These are phyloP conservation scores for Pichia cabralensis DNA, from an alignment of 805 yeast species.

Conservation along the genomic window DNA sequence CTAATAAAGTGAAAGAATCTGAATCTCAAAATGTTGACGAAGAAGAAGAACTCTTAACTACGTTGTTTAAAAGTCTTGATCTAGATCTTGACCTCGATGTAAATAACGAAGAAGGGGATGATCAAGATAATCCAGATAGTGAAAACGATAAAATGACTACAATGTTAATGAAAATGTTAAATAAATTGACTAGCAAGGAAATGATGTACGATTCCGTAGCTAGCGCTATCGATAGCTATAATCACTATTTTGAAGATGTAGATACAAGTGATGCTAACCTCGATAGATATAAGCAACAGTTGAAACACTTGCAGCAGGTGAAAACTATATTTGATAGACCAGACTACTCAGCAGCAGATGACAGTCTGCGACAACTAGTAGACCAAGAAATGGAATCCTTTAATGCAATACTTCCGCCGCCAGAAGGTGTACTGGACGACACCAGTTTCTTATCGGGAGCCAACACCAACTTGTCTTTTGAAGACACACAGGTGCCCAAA, in stretches of 20 bases:
- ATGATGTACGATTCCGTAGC: slow-evolving; percentile 82
- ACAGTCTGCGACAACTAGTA: slow-evolving; percentile 38
- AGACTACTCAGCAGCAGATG: slow-evolving; percentile 44
- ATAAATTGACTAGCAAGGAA: slow-evolving; percentile 74
- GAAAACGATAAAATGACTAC: slow-evolving; percentile 34
- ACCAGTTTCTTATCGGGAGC: too few relatives aligned
- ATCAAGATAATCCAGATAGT: slow-evolving; percentile 25
- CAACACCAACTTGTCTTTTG: too few relatives aligned
- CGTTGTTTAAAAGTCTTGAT: slow-evolving; percentile 56
- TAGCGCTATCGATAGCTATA: slow-evolving; percentile 65
- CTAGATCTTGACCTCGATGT: slow-evolving; percentile 8
- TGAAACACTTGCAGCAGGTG: slow-evolving; percentile 48
- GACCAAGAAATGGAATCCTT: slow-evolving; percentile 52
- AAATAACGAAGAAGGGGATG: background rate
- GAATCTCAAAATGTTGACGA: too few relatives aligned
- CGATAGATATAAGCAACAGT: slow-evolving; percentile 50
- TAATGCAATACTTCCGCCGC: slow-evolving; percentile 75
- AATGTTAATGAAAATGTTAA: slow-evolving; percentile 62
- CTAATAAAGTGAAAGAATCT: slow-evolving; percentile 31
- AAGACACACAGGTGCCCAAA: too few relatives aligned
- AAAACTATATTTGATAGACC: slow-evolving; percentile 58
- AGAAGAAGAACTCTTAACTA: slow-evolving; percentile 43
- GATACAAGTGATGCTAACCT: slow-evolving; percentile 24
- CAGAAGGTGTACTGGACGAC: slow-evolving; percentile 49
- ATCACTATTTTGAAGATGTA: slow-evolving; percentile 52